Evolutionary conservation across 2,329 filamentous ascomycete species (phyloP).

Genomic region (Pezicula neosporulosa): DNA sequence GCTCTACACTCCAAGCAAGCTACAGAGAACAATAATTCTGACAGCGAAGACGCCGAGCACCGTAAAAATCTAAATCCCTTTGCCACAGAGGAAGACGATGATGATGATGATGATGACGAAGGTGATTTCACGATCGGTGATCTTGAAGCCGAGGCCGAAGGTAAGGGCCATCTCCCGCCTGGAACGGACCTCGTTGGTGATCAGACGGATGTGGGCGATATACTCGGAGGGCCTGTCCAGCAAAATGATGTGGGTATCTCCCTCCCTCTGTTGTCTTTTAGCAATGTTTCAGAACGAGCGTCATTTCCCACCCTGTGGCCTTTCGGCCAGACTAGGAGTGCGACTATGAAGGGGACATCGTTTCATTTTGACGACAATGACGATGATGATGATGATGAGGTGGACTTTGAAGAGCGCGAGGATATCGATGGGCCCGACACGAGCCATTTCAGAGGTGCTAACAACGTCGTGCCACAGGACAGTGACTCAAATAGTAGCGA

Average conservation of each 20-base stretch:
- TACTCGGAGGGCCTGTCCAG: not conserved
- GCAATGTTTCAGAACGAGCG: slow-evolving; percentile 6
- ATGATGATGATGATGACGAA: slow-evolving; percentile 21
- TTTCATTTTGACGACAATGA: slow-evolving; percentile 1
- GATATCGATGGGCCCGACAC: not conserved
- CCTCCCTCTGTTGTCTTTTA: not conserved
- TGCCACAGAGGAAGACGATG: slow-evolving; percentile 26
- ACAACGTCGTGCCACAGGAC: slow-evolving; percentile 15
- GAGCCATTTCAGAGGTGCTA: slow-evolving; percentile 16
- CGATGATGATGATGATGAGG: not conserved
- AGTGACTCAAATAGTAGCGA: slow-evolving; percentile 16
- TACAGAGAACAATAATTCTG: slow-evolving; percentile 10
- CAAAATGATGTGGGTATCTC: slow-evolving; percentile 22
- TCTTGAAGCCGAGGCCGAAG: slow-evolving; percentile 23
- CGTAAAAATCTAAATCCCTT: slow-evolving; percentile 26
- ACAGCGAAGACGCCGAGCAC: slow-evolving; percentile 19
- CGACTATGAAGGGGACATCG: not conserved
- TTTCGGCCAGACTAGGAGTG: slow-evolving; percentile 10
- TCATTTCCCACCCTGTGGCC: slow-evolving; percentile 23
- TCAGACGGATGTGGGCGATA: slow-evolving; percentile 5
- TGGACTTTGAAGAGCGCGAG: slow-evolving; percentile 2
- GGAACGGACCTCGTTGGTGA: slow-evolving; percentile 10
- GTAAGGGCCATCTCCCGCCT: slow-evolving; percentile 14
- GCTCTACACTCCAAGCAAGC: slow-evolving; percentile 68
- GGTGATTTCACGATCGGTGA: slow-evolving; percentile 25